Base-by-base conservation (phyloP, 192 early-diverging fungal genomes). In the Backusella liffmaniae region DNA sequence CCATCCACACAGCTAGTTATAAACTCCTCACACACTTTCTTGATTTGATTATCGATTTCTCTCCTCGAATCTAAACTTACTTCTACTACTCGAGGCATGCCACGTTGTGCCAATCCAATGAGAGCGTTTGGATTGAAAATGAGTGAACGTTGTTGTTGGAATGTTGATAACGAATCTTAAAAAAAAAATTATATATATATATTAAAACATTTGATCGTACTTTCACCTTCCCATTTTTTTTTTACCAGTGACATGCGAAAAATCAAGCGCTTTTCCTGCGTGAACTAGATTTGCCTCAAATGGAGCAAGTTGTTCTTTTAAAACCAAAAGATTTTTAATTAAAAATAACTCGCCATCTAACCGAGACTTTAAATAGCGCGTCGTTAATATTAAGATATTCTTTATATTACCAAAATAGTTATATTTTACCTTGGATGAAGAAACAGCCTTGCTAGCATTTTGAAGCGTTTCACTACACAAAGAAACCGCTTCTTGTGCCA, bases 301-400 rank as follows among this genome's bases (percentile, higher is more conserved):
- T 3, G 90, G 86, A 1, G 90, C 85, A 37, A 95, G 92, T 72
- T 94, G 92, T 39, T 96, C 95, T 46, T 95, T 88, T 8, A 96
- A 82, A 73, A 92, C 91, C 26, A 96, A 76, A n/a, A 96, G 71
- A 78, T 96, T 94, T 74, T 96, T 96, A 44, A 96, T 94, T 56
- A 94, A 82, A 78, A 96, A 96, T 18, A 96, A 81, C 53, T 93
- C 90, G 10, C 90, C 92, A 76, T 96, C 95, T 8, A 90, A 59
- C 65, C 67, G 66, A 15, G 79, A 76, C 73, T 80, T 46, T 7
- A 49, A 34, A 62, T 35, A 51, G 32, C 32, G 32, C 32, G 32
- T 15, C 39, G 41, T 30, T n/a, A 51, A n/a, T 67, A 69, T 62
- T 37, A 53, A 46, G 32, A 29, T 46, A 46, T 70, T 70, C 3